Percentiles rank a stretch among this genome's conserved stretches.
Conservation (phyloP, 768 basidiomycete genomes). For the Cystobasidium ongulense region DNA sequence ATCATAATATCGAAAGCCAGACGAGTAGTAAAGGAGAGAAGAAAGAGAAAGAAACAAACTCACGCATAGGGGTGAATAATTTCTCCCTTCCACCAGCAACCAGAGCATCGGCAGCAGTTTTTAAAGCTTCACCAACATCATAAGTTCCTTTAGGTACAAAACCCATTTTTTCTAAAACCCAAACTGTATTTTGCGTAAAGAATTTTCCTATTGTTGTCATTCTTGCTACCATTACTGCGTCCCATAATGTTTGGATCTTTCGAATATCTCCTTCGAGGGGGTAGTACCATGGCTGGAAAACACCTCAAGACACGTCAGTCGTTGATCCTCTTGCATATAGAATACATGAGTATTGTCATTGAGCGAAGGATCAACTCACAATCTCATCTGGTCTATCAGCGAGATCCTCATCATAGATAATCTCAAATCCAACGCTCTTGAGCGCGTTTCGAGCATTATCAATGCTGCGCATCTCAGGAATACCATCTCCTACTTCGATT, state of each 20-base stretch:
- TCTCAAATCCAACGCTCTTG: slow-evolving; percentile 69
- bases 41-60: background rate
- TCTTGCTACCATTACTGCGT: slow-evolving; percentile 76
- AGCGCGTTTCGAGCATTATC: slow-evolving; percentile 65
- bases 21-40: background rate
- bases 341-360: background rate
- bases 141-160: slow-evolving; percentile 85
- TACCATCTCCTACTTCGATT: slow-evolving; percentile 71
- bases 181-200: slow-evolving; percentile 70
- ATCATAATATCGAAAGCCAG: background rate
- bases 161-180: slow-evolving; percentile 66
- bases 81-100: slow-evolving; percentile 79
- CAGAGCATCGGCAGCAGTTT: slow-evolving; percentile 67
- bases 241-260: slow-evolving; percentile 91
- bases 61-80: slow-evolving; percentile 39
- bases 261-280: slow-evolving; percentile 85
- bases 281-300: slow-evolving; percentile 73
- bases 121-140: slow-evolving; percentile 79
- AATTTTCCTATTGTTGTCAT: slow-evolving; percentile 80
- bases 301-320: background rate
- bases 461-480: slow-evolving; percentile 89
- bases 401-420: slow-evolving; percentile 87
- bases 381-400: slow-evolving; percentile 69
- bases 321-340: no score
- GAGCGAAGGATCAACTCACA: slow-evolving; percentile 11